These are phyloP conservation scores for Dichotomopilus funicola DNA, from an alignment of 2,329 filamentous ascomycete species.

Conservation along the genomic window DNA sequence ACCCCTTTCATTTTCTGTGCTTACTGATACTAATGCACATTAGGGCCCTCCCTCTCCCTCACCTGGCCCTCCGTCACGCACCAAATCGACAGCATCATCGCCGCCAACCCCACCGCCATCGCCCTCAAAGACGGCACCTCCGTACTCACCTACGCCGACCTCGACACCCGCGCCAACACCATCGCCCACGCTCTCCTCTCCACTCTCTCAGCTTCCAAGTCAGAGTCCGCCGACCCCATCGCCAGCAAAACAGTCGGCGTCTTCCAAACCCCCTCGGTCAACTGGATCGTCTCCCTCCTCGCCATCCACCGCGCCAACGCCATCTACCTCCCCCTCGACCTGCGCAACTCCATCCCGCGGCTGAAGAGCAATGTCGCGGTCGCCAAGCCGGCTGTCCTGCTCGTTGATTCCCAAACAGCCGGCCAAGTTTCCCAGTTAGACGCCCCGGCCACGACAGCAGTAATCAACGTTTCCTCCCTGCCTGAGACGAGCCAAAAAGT, in stretches of 20 bases:
- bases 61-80: constrained; percentile 7
- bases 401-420: constrained; percentile 17
- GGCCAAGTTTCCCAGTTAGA: neutral
- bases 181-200: neutral
- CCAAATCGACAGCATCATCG: constrained; percentile 5
- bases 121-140: constrained; percentile 9
- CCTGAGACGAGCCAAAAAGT: neutral
- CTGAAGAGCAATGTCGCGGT: constrained; percentile 25
- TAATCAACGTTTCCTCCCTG: neutral
- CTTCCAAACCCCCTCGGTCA: constrained; percentile 21
- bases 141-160: neutral
- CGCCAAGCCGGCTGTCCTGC: constrained; percentile 27
- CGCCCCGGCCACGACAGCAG: neutral
- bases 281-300: constrained; percentile 29
- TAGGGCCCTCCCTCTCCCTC: neutral
- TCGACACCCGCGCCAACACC: neutral
- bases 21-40: neutral
- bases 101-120: neutral
- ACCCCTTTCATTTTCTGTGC: neutral
- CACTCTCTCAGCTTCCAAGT: neutral
- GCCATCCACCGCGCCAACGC: constrained; percentile 31
- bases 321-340: constrained; percentile 31
- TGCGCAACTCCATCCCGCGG: constrained; percentile 20
- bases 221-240: neutral
- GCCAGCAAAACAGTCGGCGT: neutral